phyloP scores from a whole-genome alignment of 345 rosid genomes.

The Heritiera fomes region DNA sequence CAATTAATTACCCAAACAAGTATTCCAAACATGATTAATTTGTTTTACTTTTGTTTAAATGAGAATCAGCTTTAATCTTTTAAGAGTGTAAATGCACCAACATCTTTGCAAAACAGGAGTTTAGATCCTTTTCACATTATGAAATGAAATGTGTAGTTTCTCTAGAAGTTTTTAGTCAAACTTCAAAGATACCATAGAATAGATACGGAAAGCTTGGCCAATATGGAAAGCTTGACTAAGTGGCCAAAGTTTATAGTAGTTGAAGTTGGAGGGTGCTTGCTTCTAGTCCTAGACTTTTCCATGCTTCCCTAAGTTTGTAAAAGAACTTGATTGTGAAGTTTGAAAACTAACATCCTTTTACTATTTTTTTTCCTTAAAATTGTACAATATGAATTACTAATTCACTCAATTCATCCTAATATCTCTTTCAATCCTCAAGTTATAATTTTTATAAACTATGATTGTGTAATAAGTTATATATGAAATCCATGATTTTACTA shows the following conservation, averaged over 20 bases:
- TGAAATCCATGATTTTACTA: not conserved
- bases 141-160: not conserved
- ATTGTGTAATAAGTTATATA: not conserved
- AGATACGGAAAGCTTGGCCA: not conserved
- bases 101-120: not conserved
- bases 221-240: not conserved
- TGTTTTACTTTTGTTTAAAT: no score
- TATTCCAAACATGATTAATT: not conserved
- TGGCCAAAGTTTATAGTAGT: not conserved
- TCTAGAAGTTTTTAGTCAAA: not conserved
- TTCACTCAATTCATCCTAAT: no score
- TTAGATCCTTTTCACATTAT: not conserved
- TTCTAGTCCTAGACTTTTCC: no score
- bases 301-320: not conserved
- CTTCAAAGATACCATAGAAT: not conserved
- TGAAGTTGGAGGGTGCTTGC: not conserved
- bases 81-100: not conserved
- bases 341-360: not conserved
- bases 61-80: no score
- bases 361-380: no score
- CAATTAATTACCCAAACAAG: not conserved
- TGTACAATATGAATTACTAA: no score
- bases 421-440: no score
- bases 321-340: not conserved
- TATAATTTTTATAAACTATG: no score